Conservation (phyloP, 768 basidiomycete genomes). For the Suillus spraguei region DNA sequence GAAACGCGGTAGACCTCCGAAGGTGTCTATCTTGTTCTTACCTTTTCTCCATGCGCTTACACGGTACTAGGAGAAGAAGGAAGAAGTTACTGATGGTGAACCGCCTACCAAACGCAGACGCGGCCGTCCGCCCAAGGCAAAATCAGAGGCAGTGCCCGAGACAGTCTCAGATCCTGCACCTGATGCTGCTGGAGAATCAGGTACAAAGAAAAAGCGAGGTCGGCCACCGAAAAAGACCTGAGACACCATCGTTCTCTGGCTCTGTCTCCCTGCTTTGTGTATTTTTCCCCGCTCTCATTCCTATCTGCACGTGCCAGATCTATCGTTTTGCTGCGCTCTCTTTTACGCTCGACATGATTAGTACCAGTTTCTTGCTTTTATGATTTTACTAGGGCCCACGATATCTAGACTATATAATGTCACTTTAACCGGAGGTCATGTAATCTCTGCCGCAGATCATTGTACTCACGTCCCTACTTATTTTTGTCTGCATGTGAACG, state of each 20-base stretch:
- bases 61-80: constrained; percentile 35
- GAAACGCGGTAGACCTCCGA: constrained; percentile 54
- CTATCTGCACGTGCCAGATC: constrained; percentile 4
- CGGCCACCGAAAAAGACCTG: constrained; percentile 57
- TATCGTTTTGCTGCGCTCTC: constrained; percentile 31
- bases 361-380: constrained; percentile 35
- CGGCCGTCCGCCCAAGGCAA: constrained; percentile 76
- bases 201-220: constrained; percentile 70
- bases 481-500: constrained; percentile 37
- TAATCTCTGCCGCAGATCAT: constrained; percentile 15
- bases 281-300: constrained; percentile 20
- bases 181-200: constrained; percentile 49
- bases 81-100: constrained; percentile 54
- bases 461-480: constrained; percentile 28
- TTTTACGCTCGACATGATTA: constrained; percentile 36
- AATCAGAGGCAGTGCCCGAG: constrained; percentile 44
- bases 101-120: constrained; percentile 64
- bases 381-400: constrained; percentile 35
- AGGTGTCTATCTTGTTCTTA: constrained; percentile 38
- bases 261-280: constrained; percentile 33
- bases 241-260: constrained; percentile 18
- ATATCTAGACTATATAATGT: constrained; percentile 39
- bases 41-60: constrained; percentile 22
- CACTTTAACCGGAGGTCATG: constrained; percentile 23
- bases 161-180: constrained; percentile 26